Percentiles rank a stretch among this genome's conserved stretches.
These are phyloP conservation scores for Penicillium odoratum DNA, from an alignment of 495 filamentous ascomycete genomes.

Conservation along the genomic window DNA sequence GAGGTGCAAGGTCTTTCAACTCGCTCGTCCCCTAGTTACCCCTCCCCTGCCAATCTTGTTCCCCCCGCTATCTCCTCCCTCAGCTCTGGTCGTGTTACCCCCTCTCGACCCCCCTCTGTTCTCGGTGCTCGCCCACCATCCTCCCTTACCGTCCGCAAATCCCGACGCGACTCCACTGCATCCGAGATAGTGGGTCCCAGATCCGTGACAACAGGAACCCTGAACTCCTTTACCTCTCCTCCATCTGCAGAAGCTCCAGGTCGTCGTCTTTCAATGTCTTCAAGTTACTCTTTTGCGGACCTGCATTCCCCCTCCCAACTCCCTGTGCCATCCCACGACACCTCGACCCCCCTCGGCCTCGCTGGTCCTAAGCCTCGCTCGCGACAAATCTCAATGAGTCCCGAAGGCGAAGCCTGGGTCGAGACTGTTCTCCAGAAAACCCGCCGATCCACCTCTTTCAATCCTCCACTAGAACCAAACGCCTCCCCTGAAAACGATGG, in stretches of 20 bases:
- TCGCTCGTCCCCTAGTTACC: conserved; percentile 35
- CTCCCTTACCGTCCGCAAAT: conserved; percentile 43
- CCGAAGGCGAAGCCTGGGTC: conserved; percentile 55
- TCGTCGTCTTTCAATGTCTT: conserved; percentile 42
- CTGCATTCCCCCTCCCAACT: conserved; percentile 26
- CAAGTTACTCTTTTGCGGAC: conserved; percentile 34
- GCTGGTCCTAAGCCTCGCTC: conserved; percentile 50
- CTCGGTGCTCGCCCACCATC: conserved; percentile 41
- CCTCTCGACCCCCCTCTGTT: conserved; percentile 37
- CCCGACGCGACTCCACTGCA: conserved; percentile 38
- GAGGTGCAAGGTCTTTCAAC: conserved; percentile 44
- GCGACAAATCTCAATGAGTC: conserved; percentile 46
- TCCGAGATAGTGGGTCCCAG: conserved; percentile 36
- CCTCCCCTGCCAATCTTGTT: conserved; percentile 28
- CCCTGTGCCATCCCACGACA: conserved; percentile 14
- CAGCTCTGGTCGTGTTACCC: conserved; percentile 31
- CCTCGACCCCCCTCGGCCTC: conserved; percentile 44
- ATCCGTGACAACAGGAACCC: conserved; percentile 29
- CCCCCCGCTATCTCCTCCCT: conserved; percentile 19
- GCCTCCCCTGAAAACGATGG: not conserved
- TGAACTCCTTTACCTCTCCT: conserved; percentile 35
- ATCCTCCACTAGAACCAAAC: conserved; percentile 22
- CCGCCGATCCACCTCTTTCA: conserved; percentile 37
- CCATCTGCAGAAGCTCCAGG: conserved; percentile 22
- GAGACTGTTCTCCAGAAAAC: conserved; percentile 47